Base-by-base conservation (phyloP, 352 stramenopile species). In the Aphanomyces stellatus region DNA sequence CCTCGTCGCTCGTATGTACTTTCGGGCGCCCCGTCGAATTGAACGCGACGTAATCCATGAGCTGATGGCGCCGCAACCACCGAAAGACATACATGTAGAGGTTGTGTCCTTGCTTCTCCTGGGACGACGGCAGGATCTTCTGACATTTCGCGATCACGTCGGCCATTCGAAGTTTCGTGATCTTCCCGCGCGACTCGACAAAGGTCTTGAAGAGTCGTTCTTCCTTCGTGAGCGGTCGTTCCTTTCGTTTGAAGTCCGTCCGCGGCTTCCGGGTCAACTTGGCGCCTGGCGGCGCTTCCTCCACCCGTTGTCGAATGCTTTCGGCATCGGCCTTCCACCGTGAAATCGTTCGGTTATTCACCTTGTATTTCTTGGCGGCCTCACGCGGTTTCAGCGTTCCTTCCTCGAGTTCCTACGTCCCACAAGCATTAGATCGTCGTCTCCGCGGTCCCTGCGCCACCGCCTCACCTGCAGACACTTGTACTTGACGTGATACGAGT, bases 401-500 rank as follows among this genome's bases (percentile, higher is more conserved):
- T 37, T 57, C 49, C 30, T 57, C 49, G 22, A 57, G 49, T n/a
- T 57, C 49, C 49, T 57, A 57, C 49, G 49, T n/a, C 19, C 13
- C 25, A 35, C 49, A 57, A 34, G 25, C 49, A 13, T n/a, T n/a
- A n/a, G n/a, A n/a, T n/a, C n/a, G n/a, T n/a, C n/a, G n/a, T n/a
- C n/a, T n/a, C n/a, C n/a, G n/a, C n/a, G n/a, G n/a, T n/a, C n/a
- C n/a, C n/a, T 19, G 11, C 25, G 5, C 25, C 49, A 2, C 25
- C 25, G 30, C 0, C 30, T 11, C 33, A 57, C 49, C 49, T 37
- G 49, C 17, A 57, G 49, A n/a, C 49, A 57, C 30, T 57, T 33
- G 49, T 57, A 57, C 49, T 57, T 57, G 49, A 57, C 49, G 49
- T 57, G 49, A 57, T 57, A 57, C 49, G 49, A 57, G 49, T 57